Conservation (phyloP, 768 basidiomycete genomes). For the Tricholoma matsutake region DNA sequence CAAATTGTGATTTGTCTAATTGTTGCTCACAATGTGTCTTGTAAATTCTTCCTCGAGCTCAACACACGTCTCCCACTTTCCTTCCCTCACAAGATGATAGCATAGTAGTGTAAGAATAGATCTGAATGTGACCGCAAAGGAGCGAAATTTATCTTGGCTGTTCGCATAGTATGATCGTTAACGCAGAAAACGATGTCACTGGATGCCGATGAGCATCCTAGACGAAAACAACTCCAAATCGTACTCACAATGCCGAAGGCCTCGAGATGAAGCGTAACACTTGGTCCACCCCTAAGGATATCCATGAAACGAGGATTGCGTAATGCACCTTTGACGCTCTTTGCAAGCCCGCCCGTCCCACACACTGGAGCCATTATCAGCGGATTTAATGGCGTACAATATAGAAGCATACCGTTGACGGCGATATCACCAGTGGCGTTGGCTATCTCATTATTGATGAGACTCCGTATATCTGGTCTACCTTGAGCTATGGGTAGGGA, state of each 20-base stretch:
- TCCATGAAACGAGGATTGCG: slow-evolving; percentile 34
- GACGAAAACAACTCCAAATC: neutral
- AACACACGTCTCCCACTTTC: no score
- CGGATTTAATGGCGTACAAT: neutral
- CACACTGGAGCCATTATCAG: slow-evolving; percentile 37
- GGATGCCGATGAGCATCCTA: neutral
- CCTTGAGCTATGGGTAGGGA: slow-evolving; percentile 32
- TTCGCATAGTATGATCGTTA: no score
- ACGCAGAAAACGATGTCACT: neutral
- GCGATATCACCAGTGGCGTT: slow-evolving; percentile 37
- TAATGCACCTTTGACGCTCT: slow-evolving; percentile 37
- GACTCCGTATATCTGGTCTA: slow-evolving; percentile 38
- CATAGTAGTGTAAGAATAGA: no score
- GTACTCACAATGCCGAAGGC: neutral
- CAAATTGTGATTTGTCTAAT: no score
- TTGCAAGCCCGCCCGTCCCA: slow-evolving; percentile 39
- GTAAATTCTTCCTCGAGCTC: no score
- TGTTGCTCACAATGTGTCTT: no score
- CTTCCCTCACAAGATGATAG: no score
- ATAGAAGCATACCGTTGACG: slow-evolving; percentile 38
- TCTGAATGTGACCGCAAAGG: no score
- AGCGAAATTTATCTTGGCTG: no score
- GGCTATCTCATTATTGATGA: slow-evolving; percentile 37
- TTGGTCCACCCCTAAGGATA: slow-evolving; percentile 43
- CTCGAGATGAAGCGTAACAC: slow-evolving; percentile 44